Evolutionary conservation across 1,284 basidiomycete species (phyloP).

Genomic region (Rhizoctonia solani): DNA sequence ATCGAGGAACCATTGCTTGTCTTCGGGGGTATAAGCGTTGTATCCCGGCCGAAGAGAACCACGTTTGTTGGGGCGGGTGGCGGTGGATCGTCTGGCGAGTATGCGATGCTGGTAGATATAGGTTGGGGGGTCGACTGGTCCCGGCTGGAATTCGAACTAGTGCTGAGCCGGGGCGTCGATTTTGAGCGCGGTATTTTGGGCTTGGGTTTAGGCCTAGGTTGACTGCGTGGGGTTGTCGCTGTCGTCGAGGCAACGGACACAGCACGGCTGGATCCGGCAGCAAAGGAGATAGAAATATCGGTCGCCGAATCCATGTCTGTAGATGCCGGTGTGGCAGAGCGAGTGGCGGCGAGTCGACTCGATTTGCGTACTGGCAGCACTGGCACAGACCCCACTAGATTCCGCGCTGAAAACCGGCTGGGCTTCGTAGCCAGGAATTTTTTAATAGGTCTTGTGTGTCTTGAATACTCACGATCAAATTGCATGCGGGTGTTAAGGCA

Average conservation of each 20-base stretch:
- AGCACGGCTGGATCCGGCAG: slow-evolving; percentile 4
- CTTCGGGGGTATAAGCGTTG: slow-evolving; percentile 16
- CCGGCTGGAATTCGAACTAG: neutral
- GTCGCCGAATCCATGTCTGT: slow-evolving; percentile 16
- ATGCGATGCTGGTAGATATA: slow-evolving; percentile 8
- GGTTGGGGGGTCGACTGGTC: neutral
- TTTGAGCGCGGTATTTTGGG: neutral
- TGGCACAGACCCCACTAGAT: no score
- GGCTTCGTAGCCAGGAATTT: slow-evolving; percentile 12
- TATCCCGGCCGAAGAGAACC: slow-evolving; percentile 26
- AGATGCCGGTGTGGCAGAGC: neutral
- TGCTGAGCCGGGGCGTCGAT: neutral
- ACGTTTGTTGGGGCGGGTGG: slow-evolving; percentile 23
- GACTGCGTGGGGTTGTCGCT: neutral
- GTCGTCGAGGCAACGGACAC: slow-evolving; percentile 4
- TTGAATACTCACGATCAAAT: slow-evolving; percentile 24
- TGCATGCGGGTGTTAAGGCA: slow-evolving; percentile 16
- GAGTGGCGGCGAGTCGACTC: slow-evolving; percentile 8
- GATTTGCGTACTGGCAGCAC: slow-evolving; percentile 23
- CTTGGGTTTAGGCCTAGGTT: neutral
- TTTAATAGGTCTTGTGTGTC: slow-evolving; percentile 4
- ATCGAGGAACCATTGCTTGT: slow-evolving; percentile 28
- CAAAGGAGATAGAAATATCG: slow-evolving; percentile 22
- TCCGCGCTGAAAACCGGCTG: no score
- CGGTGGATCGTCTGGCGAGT: slow-evolving; percentile 21